Percentiles rank a stretch among this genome's conserved stretches.
Evolutionary conservation across 305 asterid genomes (phyloP).

Genomic region (Solanum aculeatissimum): DNA sequence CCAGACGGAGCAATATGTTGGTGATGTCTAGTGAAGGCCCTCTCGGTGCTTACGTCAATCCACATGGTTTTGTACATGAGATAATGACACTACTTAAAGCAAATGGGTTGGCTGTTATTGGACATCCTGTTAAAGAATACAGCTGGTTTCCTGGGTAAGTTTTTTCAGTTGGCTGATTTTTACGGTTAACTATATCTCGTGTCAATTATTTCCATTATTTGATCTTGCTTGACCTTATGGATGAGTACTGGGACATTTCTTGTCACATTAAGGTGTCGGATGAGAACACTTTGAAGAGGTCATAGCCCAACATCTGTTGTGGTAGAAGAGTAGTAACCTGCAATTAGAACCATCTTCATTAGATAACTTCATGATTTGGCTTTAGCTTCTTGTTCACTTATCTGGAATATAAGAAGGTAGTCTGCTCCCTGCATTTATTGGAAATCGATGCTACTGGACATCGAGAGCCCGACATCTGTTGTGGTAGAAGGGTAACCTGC

Average conservation of each 20-base stretch:
- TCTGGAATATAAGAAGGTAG: neutral
- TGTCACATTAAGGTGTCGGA: neutral
- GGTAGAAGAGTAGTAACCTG: neutral
- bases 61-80: constrained; percentile 84
- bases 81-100: constrained; percentile 72
- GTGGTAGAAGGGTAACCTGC: neutral
- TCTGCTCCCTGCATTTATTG: neutral
- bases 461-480: neutral
- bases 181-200: neutral
- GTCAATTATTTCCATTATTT: neutral
- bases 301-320: neutral
- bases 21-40: constrained; percentile 98
- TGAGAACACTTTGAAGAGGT: neutral
- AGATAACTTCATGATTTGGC: neutral
- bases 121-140: constrained; percentile 59
- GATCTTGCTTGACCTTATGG: neutral
- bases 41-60: constrained; percentile 85
- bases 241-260: neutral
- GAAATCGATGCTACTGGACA: neutral
- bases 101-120: constrained; percentile 53
- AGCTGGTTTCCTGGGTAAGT: constrained; percentile 99
- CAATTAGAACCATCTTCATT: neutral
- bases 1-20: constrained; percentile 82
- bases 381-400: neutral
- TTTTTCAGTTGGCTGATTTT: neutral